These are phyloP conservation scores for Aspergillus indologenus DNA, from an alignment of 495 filamentous ascomycete genomes.

Conservation along the genomic window DNA sequence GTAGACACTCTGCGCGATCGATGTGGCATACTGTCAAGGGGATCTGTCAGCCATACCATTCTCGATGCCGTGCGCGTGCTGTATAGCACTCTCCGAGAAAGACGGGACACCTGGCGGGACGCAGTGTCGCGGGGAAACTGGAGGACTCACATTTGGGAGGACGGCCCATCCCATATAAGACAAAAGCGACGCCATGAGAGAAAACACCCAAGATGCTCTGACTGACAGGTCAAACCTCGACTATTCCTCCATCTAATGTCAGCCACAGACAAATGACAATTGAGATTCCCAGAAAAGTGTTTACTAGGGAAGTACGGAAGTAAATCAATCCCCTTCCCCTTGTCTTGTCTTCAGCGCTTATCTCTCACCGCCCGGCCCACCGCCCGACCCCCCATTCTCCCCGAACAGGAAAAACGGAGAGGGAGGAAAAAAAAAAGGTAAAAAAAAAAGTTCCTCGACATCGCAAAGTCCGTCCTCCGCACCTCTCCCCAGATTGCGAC, in stretches of 20 bases:
- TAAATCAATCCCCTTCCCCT: neutral
- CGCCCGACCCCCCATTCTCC: constrained; percentile 25
- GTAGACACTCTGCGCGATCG: constrained; percentile 74
- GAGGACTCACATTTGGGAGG: constrained; percentile 64
- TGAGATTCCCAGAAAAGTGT: neutral
- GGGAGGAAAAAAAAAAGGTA: constrained; percentile 25
- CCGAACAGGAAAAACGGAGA: constrained; percentile 21
- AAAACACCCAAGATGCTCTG: neutral
- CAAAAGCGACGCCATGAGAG: constrained; percentile 51
- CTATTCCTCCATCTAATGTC: neutral
- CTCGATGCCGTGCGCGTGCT: too few relatives aligned
- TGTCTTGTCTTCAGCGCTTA: neutral
- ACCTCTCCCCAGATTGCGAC: constrained; percentile 1
- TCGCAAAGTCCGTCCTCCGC: constrained; percentile 20
- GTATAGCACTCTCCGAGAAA: neutral
- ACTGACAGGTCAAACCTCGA: neutral
- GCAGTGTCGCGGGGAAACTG: neutral
- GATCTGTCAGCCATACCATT: neutral
- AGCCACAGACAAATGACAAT: neutral
- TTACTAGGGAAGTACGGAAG: neutral
- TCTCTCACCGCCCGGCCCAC: constrained; percentile 32
- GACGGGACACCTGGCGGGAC: constrained; percentile 2
- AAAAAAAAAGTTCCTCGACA: constrained; percentile 39
- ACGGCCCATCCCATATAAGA: constrained; percentile 77
- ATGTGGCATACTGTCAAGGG: constrained; percentile 65